Conservation (phyloP, 768 basidiomycete species). For the Hypholoma fasciculare region DNA sequence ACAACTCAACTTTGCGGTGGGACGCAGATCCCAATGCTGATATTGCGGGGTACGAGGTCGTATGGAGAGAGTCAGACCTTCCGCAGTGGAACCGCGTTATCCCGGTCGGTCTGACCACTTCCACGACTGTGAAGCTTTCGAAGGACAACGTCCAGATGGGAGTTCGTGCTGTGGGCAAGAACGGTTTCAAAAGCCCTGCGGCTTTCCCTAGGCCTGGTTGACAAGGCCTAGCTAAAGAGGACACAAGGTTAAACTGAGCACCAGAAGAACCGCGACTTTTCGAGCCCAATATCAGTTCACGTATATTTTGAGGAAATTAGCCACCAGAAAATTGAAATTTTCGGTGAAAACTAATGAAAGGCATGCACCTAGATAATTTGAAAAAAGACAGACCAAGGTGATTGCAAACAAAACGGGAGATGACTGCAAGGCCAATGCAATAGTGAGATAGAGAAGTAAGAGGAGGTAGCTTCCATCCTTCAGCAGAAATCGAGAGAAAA, state of each 20-base stretch:
- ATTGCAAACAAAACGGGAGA: not conserved
- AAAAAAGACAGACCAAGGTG: too few relatives aligned
- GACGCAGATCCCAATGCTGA: constrained; percentile 34
- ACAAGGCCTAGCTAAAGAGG: not conserved
- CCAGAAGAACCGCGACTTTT: too few relatives aligned
- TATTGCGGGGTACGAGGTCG: constrained; percentile 45
- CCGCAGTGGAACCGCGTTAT: constrained; percentile 50
- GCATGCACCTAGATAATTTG: too few relatives aligned
- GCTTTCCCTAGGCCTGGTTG: constrained; percentile 32
- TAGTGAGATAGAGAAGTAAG: constrained; percentile 4
- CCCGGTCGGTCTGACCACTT: constrained; percentile 43
- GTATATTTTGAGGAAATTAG: too few relatives aligned
- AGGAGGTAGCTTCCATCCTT: constrained; percentile 1
- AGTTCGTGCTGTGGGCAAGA: constrained; percentile 48
- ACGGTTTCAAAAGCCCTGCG: constrained; percentile 54
- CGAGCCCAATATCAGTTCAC: too few relatives aligned
- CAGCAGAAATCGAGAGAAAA: constrained; percentile 3
- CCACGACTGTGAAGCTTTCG: constrained; percentile 40
- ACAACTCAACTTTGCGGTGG: constrained; percentile 56
- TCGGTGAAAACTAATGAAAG: too few relatives aligned
- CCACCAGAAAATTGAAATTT: too few relatives aligned
- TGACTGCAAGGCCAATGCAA: constrained; percentile 2
- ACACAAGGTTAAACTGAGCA: too few relatives aligned
- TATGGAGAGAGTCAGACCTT: constrained; percentile 50
- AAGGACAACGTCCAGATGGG: constrained; percentile 56